phyloP scores from a whole-genome alignment of 345 rosid genomes.

The Lagerstroemia speciosa region DNA sequence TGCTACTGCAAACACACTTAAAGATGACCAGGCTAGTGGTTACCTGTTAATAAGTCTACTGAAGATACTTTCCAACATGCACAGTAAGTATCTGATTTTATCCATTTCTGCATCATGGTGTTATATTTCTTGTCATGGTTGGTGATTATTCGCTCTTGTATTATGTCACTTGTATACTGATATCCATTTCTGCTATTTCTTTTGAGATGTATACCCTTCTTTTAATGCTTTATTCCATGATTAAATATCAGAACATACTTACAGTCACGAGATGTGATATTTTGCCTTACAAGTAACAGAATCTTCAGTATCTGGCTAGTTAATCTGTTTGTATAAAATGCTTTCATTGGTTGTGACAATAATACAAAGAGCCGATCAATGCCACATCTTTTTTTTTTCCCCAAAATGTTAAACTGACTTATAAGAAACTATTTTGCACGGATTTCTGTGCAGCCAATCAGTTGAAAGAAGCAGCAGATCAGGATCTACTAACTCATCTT shows the following conservation, averaged over 20 bases:
- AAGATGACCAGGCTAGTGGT: slow-evolving; percentile 73
- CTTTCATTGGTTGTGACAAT: too few species aligned
- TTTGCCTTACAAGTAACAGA: too few species aligned
- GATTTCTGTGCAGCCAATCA: slow-evolving; percentile 58
- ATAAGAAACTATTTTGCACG: slow-evolving; percentile 9
- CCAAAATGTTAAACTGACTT: not conserved
- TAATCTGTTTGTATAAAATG: too few species aligned
- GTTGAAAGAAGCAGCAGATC: slow-evolving; percentile 57
- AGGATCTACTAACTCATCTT: slow-evolving; percentile 72
- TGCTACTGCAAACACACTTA: slow-evolving; percentile 40
- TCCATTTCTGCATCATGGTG: not conserved
- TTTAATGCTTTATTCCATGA: not conserved
- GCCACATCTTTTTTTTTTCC: too few species aligned
- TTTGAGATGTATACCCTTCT: not conserved
- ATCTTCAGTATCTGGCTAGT: too few species aligned
- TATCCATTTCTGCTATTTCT: not conserved
- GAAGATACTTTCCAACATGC: slow-evolving; percentile 85
- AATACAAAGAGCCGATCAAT: too few species aligned
- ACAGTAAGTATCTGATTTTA: slow-evolving; percentile 41
- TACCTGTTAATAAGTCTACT: slow-evolving; percentile 72
- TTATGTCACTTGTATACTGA: not conserved
- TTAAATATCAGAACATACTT: not conserved
- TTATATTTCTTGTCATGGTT: slow-evolving; percentile 1
- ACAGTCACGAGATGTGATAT: too few species aligned
- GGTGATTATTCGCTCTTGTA: not conserved